Evolutionary conservation across 352 stramenopile species (phyloP).

Genomic region (Pythium biforme): DNA sequence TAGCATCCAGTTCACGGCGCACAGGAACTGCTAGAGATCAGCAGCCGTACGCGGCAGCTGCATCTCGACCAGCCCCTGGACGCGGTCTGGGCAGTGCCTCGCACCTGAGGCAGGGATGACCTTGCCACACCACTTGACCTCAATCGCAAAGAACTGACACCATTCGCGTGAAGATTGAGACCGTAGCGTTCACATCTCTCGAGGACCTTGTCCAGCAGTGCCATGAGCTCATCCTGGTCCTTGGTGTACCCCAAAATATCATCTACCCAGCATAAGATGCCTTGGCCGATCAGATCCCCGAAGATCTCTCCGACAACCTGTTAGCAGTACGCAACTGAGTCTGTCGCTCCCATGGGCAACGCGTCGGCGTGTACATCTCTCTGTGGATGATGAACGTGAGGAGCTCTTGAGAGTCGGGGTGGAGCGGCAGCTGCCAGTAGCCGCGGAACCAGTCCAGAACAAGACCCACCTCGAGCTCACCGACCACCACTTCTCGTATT

Average conservation of each 20-base stretch:
- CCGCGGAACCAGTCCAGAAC: not conserved
- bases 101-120: not conserved
- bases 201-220: not conserved
- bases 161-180: no score
- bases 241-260: not conserved
- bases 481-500: not conserved
- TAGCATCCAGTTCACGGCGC: conserved; percentile 35
- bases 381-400: not conserved
- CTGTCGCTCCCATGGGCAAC: conserved; percentile 16
- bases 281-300: not conserved
- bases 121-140: not conserved
- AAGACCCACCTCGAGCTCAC: not conserved
- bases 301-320: not conserved
- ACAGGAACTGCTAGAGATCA: conserved; percentile 32
- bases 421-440: not conserved
- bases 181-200: not conserved
- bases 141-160: not conserved
- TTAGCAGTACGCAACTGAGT: conserved; percentile 19
- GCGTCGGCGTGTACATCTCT: not conserved
- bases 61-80: conserved; percentile 27
- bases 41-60: conserved; percentile 15
- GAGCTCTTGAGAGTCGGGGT: not conserved
- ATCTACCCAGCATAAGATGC: not conserved
- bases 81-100: not conserved
- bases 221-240: not conserved